Evolutionary conservation across 352 stramenopile genomes (phyloP), one percentile per base, ranked within the genome.

Genomic region (Phytophthora ramorum): DNA sequence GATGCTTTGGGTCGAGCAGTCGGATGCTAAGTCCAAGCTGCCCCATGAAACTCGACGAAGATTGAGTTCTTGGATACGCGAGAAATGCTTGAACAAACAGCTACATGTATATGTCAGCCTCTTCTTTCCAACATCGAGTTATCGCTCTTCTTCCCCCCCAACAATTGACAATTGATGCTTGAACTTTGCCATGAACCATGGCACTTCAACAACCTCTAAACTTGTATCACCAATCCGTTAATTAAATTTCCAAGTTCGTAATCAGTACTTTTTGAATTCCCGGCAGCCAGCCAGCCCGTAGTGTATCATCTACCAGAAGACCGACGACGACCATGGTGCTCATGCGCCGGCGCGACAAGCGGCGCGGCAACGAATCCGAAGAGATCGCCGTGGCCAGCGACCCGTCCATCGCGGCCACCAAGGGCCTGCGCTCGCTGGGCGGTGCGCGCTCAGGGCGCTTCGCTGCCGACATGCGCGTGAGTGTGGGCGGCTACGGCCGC

Each of bases 401-500:
- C 69, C 63, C 70, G 60, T 88, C 78, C 13, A 90, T 92, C 46
- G 73, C 79, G 8, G 74, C 80, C 26, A 92, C 82, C 62, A 91
- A 91, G 45, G 84, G 84, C 19, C 44, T 92, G 66, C 80, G 82
- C 4, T 90, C 81, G 14, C 48, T 92, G 35, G 56, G 69, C 17
- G 71, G 70, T 19, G 80, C 78, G 32, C 79, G 79, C 49, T 76
- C 79, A 0, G 85, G 85, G 14, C 83, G 83, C 22, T 93, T 93
- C 50, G 85, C 85, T 24, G 85, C 85, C 50, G 85, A 93, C 66
- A 93, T 93, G 85, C 85, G 85, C 54, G 71, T 88, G 22, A 82
- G 76, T 22, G 71, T 91, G 7, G 83, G 85, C 24, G 83, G 83
- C 51, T 93, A 93, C 66, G 85, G 85, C 1, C 85, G 85, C 44